Conservation (phyloP, 495 filamentous ascomycete genomes). For the Hyaloscypha variabilis region DNA sequence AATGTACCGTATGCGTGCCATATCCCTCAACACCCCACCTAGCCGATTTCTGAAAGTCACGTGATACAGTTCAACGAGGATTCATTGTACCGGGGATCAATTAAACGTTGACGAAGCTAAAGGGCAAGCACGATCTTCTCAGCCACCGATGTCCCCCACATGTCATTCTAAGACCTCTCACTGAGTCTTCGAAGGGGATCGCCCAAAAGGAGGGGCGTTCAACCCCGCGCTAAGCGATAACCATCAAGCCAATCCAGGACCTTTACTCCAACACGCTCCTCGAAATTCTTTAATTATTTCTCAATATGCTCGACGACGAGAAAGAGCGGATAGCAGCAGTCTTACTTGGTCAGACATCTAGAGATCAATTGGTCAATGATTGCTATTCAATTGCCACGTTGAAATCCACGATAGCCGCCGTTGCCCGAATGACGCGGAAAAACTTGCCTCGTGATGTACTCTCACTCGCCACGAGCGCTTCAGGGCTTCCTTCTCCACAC, state of each 20-base stretch:
- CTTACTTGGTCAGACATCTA: neutral
- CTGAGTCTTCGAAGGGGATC: neutral
- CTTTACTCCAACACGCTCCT: neutral
- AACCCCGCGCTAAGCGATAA: slow-evolving; percentile 14
- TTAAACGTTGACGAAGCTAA: neutral
- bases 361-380: neutral
- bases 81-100: too few species aligned
- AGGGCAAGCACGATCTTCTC: neutral
- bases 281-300: neutral
- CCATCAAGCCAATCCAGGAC: slow-evolving; percentile 1
- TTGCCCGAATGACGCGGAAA: neutral
- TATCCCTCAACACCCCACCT: too few species aligned
- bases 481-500: neutral
- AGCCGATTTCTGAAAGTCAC: neutral
- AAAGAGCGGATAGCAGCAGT: neutral
- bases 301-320: neutral
- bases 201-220: neutral
- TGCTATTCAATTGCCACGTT: neutral
- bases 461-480: neutral
- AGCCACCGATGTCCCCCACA: slow-evolving; percentile 9
- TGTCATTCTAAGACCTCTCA: neutral
- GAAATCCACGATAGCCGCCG: neutral
- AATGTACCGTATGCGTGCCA: too few species aligned
- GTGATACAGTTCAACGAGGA: neutral
- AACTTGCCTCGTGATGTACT: neutral